phyloP scores from a whole-genome alignment of 495 filamentous ascomycete genomes.

The Cercophora samala region DNA sequence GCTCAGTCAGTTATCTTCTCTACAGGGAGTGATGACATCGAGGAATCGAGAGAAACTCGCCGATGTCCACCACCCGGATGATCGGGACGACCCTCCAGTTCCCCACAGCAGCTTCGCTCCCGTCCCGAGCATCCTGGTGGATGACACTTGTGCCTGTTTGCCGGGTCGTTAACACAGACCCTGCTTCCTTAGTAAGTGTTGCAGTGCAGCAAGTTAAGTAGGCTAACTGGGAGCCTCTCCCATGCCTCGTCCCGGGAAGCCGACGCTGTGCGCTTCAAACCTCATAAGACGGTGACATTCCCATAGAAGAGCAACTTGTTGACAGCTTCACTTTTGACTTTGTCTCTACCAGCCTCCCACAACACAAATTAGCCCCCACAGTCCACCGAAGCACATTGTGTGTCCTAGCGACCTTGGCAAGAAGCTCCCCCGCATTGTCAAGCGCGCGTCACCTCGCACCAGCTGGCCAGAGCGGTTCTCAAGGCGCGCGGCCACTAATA shows the following conservation, averaged over 20 bases:
- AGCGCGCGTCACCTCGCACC: not conserved
- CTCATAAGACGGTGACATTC: not conserved
- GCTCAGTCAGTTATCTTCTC: not conserved
- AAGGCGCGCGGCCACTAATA: not conserved
- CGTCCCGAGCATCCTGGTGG: conserved; percentile 11
- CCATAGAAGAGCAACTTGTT: not conserved
- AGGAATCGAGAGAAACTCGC: not conserved
- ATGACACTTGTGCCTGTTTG: conserved; percentile 7
- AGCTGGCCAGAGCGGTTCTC: conserved; percentile 11
- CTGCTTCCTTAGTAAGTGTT: conserved; percentile 7
- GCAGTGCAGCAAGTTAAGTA: not conserved
- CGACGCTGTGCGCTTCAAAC: not conserved
- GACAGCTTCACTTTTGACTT: conserved; percentile 10
- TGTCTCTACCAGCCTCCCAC: not conserved
- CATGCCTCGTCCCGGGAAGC: not conserved
- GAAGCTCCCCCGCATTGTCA: not conserved
- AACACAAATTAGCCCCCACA: not conserved
- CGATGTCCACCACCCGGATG: not conserved
- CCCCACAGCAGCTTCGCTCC: conserved; percentile 9
- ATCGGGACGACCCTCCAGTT: conserved; percentile 10
- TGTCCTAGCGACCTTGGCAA: conserved; percentile 17
- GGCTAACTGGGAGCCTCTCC: not conserved
- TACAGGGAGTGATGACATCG: too few species aligned
- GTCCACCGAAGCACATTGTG: not conserved
- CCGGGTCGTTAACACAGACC: not conserved